Base-by-base conservation (phyloP, 176 grass and related monocot genomes). In the Rhynchospora tenuis region DNA sequence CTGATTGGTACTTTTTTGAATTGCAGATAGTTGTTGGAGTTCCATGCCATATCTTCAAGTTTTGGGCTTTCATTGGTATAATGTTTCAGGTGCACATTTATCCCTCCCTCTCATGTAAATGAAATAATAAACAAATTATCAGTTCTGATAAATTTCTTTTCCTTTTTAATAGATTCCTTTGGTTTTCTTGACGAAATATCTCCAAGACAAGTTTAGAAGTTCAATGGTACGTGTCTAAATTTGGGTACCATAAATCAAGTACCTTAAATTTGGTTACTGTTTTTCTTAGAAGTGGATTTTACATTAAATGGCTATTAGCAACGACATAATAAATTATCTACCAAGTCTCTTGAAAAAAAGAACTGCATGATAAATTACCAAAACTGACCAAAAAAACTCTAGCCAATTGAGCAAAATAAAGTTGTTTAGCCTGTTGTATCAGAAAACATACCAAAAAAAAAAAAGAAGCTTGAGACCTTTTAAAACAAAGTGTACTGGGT, bases 31-130 rank as follows among this genome's bases (percentile, higher is more conserved):
- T 90, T 13, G 68, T 95, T 83, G 93, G 92, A 64, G 96, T 98
- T 84, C 96, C 96, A 0, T 98, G 96, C 81, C 96, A 95, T 85
- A 98, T 95, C 73, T 91, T 92, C 89, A 98, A 98, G 76, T 91
- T 93, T 59, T 98, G 96, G 96, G 96, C 96, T 71, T 98, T 95
- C 84, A 82, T 90, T 42, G 96, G 96, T 73, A 98, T 98, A 84
- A 88, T 98, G 86, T 83, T 89, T 78, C 96, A 98, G 93, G 96
- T 98, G 86, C 6, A 16, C 73, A 79, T 24, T 7, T 12, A 4
- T n/a, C 24, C 50, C 59, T 23, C 19, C 24, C 61, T 83, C 19
- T 45, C 14, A 23, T 67, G 59, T 33, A 29, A 90, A 47, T 77
- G 15, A 56, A 29, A 15, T 29, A 56, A 9, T 29, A 55, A 15